These are phyloP conservation scores for Albizia julibrissin DNA, from an alignment of 306 rosid genomes.

Conservation along the genomic window DNA sequence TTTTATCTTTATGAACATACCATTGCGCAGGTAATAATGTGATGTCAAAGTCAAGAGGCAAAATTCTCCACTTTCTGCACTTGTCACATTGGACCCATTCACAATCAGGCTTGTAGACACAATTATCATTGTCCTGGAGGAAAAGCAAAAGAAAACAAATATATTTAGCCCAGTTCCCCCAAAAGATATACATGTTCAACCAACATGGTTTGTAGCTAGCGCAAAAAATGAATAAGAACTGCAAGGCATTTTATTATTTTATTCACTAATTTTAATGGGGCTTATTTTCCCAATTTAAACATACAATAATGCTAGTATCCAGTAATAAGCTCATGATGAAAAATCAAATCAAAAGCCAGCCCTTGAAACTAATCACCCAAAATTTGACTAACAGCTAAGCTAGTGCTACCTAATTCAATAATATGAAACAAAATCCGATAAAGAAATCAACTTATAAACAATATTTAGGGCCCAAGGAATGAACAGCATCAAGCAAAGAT, in stretches of 20 bases:
- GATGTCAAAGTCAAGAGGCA: slow-evolving; percentile 39
- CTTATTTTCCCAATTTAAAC: slow-evolving; percentile 6
- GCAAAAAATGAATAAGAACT: not conserved
- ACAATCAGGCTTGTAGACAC: slow-evolving; percentile 50
- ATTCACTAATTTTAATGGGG: not conserved
- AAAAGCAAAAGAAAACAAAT: not conserved
- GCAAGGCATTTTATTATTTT: not conserved
- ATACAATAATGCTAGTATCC: slow-evolving; percentile 2
- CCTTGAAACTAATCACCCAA: slow-evolving; percentile 9
- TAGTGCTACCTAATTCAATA: slow-evolving; percentile 13
- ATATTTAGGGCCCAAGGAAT: slow-evolving; percentile 12
- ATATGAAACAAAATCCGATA: not conserved
- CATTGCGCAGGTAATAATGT: slow-evolving; percentile 42
- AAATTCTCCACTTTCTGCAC: slow-evolving; percentile 65
- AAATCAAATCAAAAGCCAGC: slow-evolving; percentile 8
- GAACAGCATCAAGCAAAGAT: slow-evolving; percentile 12
- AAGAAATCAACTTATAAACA: slow-evolving; percentile 8
- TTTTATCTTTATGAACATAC: slow-evolving; percentile 38
- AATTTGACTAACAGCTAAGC: slow-evolving; percentile 6
- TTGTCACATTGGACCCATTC: slow-evolving; percentile 72
- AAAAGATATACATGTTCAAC: not conserved
- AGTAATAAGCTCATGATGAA: not conserved
- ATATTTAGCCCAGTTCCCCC: not conserved
- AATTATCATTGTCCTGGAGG: slow-evolving; percentile 33
- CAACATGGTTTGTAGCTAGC: not conserved